Evolutionary conservation across 768 basidiomycete species (phyloP).

Genomic region (Galerina marginata): DNA sequence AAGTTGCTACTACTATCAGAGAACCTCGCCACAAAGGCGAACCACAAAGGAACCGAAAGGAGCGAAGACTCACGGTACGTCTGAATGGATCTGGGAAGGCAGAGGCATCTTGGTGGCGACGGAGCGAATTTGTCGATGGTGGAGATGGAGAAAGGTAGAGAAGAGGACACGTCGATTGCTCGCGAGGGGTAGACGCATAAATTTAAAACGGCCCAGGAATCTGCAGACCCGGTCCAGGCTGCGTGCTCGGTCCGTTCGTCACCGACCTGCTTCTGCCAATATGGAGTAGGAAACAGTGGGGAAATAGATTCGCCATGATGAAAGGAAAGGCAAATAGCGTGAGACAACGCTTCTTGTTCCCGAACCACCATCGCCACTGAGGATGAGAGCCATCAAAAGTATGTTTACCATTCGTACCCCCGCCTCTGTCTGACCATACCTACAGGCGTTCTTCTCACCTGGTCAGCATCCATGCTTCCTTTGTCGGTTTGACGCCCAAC

Average conservation of each 20-base stretch:
- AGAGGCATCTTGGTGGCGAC: constrained; percentile 39
- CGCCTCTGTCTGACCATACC: not conserved
- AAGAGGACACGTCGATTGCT: not conserved
- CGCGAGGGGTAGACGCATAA: constrained; percentile 8
- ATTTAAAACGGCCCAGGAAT: not conserved
- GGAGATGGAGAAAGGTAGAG: constrained; percentile 4
- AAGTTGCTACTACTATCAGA: too few relatives aligned
- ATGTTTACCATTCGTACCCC: constrained; percentile 20
- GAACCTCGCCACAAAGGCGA: not conserved
- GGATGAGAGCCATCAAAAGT: constrained; percentile 74
- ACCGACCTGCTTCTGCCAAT: not conserved
- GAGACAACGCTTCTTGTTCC: constrained; percentile 16
- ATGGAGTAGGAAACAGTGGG: too few relatives aligned
- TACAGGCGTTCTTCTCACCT: constrained; percentile 69
- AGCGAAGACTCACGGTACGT: constrained; percentile 27
- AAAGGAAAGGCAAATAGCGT: not conserved
- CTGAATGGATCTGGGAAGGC: constrained; percentile 33
- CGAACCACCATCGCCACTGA: constrained; percentile 10
- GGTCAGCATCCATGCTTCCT: constrained; percentile 43
- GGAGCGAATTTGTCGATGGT: constrained; percentile 1
- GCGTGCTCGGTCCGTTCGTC: not conserved
- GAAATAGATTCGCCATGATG: too few relatives aligned
- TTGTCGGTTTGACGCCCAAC: not conserved
- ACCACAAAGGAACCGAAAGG: too few relatives aligned
- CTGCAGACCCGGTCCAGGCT: constrained; percentile 5